These are phyloP conservation scores for Cinnamomum micranthum DNA, from an alignment of 164 flowering plant genomes.

Conservation along the genomic window DNA sequence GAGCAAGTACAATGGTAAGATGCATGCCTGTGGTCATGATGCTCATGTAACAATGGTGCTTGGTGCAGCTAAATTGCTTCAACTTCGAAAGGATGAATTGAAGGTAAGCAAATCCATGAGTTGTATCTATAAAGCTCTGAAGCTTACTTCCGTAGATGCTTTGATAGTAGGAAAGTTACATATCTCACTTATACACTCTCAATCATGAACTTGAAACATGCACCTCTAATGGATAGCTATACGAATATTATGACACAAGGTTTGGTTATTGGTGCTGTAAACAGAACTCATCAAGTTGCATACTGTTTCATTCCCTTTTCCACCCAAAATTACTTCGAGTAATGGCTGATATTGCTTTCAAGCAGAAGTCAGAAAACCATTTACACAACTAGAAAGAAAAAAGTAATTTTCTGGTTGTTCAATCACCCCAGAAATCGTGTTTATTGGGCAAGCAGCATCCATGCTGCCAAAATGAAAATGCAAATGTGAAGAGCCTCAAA, in stretches of 20 bases:
- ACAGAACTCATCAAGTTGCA: neutral
- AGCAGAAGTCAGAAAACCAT: no score
- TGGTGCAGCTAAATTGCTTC: constrained; percentile 65
- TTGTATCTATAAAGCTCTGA: neutral
- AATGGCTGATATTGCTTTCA: no score
- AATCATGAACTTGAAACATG: no score
- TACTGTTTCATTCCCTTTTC: no score
- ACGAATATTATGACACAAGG: neutral
- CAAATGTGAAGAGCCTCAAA: neutral
- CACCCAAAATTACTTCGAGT: no score
- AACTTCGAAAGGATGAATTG: constrained; percentile 33
- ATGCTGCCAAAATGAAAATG: neutral
- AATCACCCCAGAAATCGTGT: neutral
- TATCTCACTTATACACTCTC: neutral
- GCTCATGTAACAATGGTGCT: constrained; percentile 35
- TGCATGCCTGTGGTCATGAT: constrained; percentile 43
- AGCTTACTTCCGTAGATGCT: neutral
- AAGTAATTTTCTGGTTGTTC: no score
- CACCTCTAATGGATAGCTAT: neutral
- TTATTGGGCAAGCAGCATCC: neutral
- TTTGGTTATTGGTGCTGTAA: neutral
- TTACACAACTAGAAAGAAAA: no score
- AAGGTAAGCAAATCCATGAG: constrained; percentile 21
- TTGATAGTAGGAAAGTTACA: neutral
- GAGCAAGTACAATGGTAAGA: constrained; percentile 25